Evolutionary conservation across 768 basidiomycete species (phyloP).

Genomic region (Dendrothele bispora): DNA sequence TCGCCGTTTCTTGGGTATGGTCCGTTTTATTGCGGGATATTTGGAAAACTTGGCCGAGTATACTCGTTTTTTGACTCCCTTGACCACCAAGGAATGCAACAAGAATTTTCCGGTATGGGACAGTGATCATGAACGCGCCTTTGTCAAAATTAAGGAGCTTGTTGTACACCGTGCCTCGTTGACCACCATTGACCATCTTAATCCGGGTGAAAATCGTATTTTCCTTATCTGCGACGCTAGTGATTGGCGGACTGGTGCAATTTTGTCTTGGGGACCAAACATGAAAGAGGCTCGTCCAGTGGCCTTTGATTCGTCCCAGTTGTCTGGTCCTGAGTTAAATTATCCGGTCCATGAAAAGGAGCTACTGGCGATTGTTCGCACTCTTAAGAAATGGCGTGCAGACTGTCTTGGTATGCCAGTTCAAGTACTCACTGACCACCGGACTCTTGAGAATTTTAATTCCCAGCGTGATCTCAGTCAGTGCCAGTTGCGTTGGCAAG

Average conservation of each 20-base stretch:
- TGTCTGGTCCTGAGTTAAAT: slow-evolving; percentile 21
- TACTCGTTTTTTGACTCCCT: slow-evolving; percentile 13
- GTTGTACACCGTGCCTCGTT: slow-evolving; percentile 25
- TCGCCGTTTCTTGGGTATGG: slow-evolving; percentile 20
- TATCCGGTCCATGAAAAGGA: slow-evolving; percentile 30
- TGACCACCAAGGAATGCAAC: slow-evolving; percentile 17
- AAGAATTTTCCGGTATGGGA: slow-evolving; percentile 19
- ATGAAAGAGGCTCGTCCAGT: slow-evolving; percentile 29
- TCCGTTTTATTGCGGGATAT: slow-evolving; percentile 17
- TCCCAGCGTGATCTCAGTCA: slow-evolving; percentile 23
- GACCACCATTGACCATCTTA: slow-evolving; percentile 29
- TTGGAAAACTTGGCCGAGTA: slow-evolving; percentile 14
- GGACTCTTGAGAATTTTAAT: slow-evolving; percentile 26
- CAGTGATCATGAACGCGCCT: slow-evolving; percentile 23
- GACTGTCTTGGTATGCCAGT: slow-evolving; percentile 13
- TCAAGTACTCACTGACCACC: slow-evolving; percentile 32
- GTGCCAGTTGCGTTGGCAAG: slow-evolving; percentile 24
- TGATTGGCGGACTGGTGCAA: slow-evolving; percentile 23
- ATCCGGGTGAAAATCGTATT: slow-evolving; percentile 26
- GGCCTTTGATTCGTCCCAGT: slow-evolving; percentile 21
- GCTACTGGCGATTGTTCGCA: slow-evolving; percentile 28
- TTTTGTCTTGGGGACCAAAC: slow-evolving; percentile 22
- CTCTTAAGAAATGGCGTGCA: slow-evolving; percentile 16
- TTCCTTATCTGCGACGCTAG: slow-evolving; percentile 32
- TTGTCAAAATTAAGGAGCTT: slow-evolving; percentile 26